Evolutionary conservation across 371 early-diverging fungal genomes (phyloP), one percentile per base, ranked within the genome.

Genomic region (Cokeromyces recurvatus): DNA sequence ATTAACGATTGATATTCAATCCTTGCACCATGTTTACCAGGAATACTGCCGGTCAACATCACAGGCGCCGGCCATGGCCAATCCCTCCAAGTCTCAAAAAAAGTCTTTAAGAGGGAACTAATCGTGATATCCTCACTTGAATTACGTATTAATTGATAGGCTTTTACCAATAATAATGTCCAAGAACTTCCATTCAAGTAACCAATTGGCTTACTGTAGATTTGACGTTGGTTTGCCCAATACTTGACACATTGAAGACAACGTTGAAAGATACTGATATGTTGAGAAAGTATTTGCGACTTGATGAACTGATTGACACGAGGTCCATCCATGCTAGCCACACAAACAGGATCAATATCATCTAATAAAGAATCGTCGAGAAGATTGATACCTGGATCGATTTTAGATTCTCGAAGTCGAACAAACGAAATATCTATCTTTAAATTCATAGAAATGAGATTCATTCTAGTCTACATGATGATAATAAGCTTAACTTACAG

Each of bases 21-120:
- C 4, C 17, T 25, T 21, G 19, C 8, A 1, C 46, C 66, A 32
- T 62, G 25, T 20, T 43, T 22, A 11, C 57, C 60, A n/a, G 64
- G 64, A 21, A 72, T 63, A 31, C 20, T 22, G 2, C 54, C 38
- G 1, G 58, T 60, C 2, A 72, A 32, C 2, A 64, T 43, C 6
- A 72, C 66, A 2, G 73, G 73, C 0, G 54, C 32, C 15, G 59
- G 62, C 68, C 73, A 72, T 10, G 62, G 53, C 73, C 73, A 72
- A 4, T 49, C 36, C 5, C 42, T 10, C 73, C 73, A 72, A 15
- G 46, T 48, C 2, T 48, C 21, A 32, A 68, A 68, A 21, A 72
- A 72, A 5, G 32, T 5, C 14, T n/a, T 25, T 16, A 66, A n/a
- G 0, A 72, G 22, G 1, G 25, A 20, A 1, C 46, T 24, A 1